A percentile compares a stretch with the other conserved stretches of the same genome.
These are phyloP conservation scores for Phytophthora pistaciae DNA, from an alignment of 352 stramenopile species.

Conservation along the genomic window DNA sequence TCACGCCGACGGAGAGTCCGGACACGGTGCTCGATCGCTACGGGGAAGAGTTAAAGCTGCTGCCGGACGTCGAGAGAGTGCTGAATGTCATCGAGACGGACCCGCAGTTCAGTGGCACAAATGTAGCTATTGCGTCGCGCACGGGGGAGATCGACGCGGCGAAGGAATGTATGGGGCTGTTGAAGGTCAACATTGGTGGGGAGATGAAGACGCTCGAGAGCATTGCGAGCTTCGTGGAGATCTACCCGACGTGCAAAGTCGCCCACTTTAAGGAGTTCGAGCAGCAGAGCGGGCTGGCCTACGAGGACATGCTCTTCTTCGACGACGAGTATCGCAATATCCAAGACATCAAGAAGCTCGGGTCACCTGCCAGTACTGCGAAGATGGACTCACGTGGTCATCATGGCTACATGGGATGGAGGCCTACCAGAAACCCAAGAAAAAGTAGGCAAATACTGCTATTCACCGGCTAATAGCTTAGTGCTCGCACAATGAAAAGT, in stretches of 20 bases:
- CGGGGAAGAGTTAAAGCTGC: conserved; percentile 26
- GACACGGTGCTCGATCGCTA: conserved; percentile 85
- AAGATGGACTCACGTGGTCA: conserved; percentile 64
- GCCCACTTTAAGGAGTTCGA: conserved; percentile 92
- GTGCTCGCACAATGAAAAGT: conserved; percentile 12
- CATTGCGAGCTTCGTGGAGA: conserved; percentile 72
- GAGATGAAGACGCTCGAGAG: conserved; percentile 50
- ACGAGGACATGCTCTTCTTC: conserved; percentile 97
- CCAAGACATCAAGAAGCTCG: conserved; percentile 61
- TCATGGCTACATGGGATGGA: conserved; percentile 76
- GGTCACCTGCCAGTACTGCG: conserved; percentile 83
- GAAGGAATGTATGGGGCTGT: conserved; percentile 67
- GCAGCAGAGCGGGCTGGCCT: conserved; percentile 87
- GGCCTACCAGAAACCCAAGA: conserved; percentile 60
- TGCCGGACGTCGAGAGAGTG: conserved; percentile 56
- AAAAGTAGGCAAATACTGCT: conserved; percentile 4
- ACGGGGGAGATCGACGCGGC: conserved; percentile 79
- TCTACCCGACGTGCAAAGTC: conserved; percentile 84
- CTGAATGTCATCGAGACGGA: conserved; percentile 71
- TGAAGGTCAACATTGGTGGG: conserved; percentile 42
- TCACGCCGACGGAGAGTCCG: conserved; percentile 55
- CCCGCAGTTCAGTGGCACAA: conserved; percentile 62
- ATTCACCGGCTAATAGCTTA: neutral
- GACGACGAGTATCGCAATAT: conserved; percentile 93
- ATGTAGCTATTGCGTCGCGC: conserved; percentile 59